Evolutionary conservation across 768 basidiomycete species (phyloP).

Genomic region (Hygrophorus pudorinus): DNA sequence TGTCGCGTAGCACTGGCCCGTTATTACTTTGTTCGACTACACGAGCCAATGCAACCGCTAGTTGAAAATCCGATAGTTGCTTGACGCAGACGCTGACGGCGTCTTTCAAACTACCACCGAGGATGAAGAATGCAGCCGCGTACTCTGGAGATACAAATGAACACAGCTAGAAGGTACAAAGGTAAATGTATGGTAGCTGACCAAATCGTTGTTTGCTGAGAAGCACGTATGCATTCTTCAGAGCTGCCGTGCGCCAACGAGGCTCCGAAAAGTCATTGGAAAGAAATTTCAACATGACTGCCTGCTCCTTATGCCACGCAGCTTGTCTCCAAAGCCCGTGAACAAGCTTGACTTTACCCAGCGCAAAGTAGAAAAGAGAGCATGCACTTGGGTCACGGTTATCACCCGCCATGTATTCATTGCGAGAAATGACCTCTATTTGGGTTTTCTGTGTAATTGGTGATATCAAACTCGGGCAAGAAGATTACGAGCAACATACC

Average conservation of each 20-base stretch:
- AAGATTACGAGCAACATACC: constrained; percentile 30
- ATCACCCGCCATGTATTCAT: constrained; percentile 85
- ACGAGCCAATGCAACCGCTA: constrained; percentile 81
- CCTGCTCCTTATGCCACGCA: constrained; percentile 85
- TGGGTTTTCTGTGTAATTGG: constrained; percentile 50
- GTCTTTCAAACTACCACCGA: constrained; percentile 82
- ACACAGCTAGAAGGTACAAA: background rate
- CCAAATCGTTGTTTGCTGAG: constrained; percentile 88
- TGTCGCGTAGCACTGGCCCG: constrained; percentile 62
- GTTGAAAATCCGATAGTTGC: constrained; percentile 82
- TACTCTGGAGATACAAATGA: constrained; percentile 52
- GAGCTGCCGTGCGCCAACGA: constrained; percentile 85
- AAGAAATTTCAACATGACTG: constrained; percentile 84
- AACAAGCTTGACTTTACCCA: constrained; percentile 87
- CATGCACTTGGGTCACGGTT: constrained; percentile 82
- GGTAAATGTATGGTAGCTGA: constrained; percentile 25
- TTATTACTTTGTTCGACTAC: constrained; percentile 76
- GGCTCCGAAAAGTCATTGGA: constrained; percentile 78
- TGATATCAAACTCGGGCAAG: background rate
- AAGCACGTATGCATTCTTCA: constrained; percentile 94
- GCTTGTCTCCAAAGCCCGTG: constrained; percentile 96
- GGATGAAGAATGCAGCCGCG: constrained; percentile 96
- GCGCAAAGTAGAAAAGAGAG: constrained; percentile 89
- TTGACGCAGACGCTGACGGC: constrained; percentile 85
- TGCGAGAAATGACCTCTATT: constrained; percentile 82